phyloP scores from a whole-genome alignment of 768 basidiomycete genomes.

The Dendrothele bispora region DNA sequence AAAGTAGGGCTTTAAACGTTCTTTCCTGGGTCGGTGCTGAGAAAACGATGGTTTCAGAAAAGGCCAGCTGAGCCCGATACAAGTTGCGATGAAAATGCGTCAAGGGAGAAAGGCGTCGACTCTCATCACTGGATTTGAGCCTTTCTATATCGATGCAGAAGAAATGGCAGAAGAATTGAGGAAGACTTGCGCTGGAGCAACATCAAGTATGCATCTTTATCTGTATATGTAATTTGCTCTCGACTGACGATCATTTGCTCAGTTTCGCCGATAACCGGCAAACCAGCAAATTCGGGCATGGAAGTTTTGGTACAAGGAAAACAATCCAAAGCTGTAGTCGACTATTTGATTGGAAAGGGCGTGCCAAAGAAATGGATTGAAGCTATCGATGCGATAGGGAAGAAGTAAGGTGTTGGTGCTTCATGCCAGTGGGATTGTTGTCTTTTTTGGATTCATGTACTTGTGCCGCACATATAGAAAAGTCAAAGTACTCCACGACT shows the following conservation, averaged over 20 bases:
- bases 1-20: conserved; percentile 67
- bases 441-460: too few relatives aligned
- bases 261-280: conserved; percentile 67
- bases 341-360: conserved; percentile 66
- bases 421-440: too few relatives aligned
- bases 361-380: conserved; percentile 85
- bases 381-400: conserved; percentile 43
- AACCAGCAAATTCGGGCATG: conserved; percentile 44
- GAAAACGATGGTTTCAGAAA: conserved; percentile 53
- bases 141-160: conserved; percentile 67
- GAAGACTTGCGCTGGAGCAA: conserved; percentile 75
- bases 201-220: conserved; percentile 55
- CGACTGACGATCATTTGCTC: conserved; percentile 5
- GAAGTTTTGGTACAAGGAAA: conserved; percentile 89
- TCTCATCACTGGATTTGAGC: conserved; percentile 76
- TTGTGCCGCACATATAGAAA: neutral
- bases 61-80: conserved; percentile 70
- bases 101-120: conserved; percentile 80
- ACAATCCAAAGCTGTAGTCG: conserved; percentile 64
- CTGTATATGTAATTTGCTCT: neutral
- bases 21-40: neutral
- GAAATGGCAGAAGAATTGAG: conserved; percentile 78
- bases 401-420: conserved; percentile 48
- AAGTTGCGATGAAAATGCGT: conserved; percentile 68
- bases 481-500: conserved; percentile 58